A percentile compares a stretch with the other conserved stretches of the same genome.
Conservation (phyloP, 2,329 filamentous ascomycete species). For the Exophiala lecanii-corni region DNA sequence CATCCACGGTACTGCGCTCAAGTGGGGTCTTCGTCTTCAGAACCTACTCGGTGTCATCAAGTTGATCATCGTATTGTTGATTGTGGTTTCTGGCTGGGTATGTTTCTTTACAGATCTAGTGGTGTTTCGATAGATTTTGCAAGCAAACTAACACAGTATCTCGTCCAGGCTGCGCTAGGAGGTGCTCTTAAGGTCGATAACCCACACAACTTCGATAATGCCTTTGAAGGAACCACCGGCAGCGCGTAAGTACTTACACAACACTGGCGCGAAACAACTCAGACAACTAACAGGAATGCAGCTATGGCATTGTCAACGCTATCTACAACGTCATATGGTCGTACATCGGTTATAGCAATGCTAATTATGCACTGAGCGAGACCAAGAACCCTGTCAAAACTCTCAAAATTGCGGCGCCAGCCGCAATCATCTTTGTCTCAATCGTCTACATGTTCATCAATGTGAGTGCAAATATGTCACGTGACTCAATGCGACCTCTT, state of each 20-base stretch:
- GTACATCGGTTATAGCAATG: constrained; percentile 53
- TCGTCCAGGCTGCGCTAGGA: constrained; percentile 38
- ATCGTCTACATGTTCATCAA: constrained; percentile 55
- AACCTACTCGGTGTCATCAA: constrained; percentile 49
- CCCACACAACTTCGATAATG: constrained; percentile 31
- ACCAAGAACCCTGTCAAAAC: constrained; percentile 55
- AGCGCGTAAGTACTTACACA: constrained; percentile 29
- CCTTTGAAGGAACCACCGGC: constrained; percentile 38
- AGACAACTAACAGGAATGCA: too few relatives aligned
- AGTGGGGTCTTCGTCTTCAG: constrained; percentile 45
- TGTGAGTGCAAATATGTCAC: constrained; percentile 7
- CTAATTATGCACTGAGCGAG: constrained; percentile 54
- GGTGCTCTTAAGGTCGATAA: constrained; percentile 35
- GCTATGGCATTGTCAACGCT: constrained; percentile 45
- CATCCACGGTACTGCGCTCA: constrained; percentile 44
- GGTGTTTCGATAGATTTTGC: too few relatives aligned
- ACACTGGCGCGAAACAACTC: too few relatives aligned
- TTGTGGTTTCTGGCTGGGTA: constrained; percentile 42
- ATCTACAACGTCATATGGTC: constrained; percentile 55
- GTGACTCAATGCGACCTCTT: background rate
- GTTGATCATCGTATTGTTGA: constrained; percentile 45
- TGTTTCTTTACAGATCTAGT: too few relatives aligned
- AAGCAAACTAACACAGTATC: constrained; percentile 33
- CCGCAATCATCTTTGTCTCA: constrained; percentile 52
- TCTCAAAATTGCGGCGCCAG: constrained; percentile 52